Percentiles rank a stretch among this genome's conserved stretches.
These are phyloP conservation scores for Pseudopithomyces chartarum DNA, from an alignment of 2,329 filamentous ascomycete species.

Conservation along the genomic window DNA sequence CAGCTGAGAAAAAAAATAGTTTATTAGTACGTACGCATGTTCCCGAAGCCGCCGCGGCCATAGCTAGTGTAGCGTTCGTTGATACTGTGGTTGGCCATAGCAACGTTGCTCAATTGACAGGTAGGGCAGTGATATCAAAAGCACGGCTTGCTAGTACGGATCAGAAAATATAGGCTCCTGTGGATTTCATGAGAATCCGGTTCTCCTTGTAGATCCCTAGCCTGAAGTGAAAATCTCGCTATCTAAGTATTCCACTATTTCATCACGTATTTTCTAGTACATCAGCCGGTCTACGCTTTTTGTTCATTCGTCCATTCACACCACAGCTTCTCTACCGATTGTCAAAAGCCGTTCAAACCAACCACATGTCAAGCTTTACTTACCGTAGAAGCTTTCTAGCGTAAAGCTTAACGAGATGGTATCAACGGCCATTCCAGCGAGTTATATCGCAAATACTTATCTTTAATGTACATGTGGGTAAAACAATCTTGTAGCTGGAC, in stretches of 20 bases:
- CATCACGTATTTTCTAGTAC: not conserved
- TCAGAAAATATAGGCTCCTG: not conserved
- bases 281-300: no score
- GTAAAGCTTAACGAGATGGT: not conserved
- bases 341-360: not conserved
- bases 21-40: not conserved
- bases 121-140: not conserved
- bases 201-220: not conserved
- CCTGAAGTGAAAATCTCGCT: not conserved
- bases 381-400: not conserved
- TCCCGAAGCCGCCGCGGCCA: not conserved
- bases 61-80: not conserved
- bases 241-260: not conserved
- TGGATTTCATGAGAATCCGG: not conserved
- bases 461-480: not conserved
- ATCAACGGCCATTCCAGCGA: not conserved
- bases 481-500: not conserved
- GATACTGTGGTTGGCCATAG: not conserved
- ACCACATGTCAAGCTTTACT: not conserved
- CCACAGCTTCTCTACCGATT: not conserved
- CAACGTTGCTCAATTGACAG: not conserved
- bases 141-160: not conserved
- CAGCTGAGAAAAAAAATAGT: not conserved
- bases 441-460: not conserved
- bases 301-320: not conserved